Evolutionary conservation across 2,329 filamentous ascomycete species (phyloP).

Genomic region (Calonectria pteridis): DNA sequence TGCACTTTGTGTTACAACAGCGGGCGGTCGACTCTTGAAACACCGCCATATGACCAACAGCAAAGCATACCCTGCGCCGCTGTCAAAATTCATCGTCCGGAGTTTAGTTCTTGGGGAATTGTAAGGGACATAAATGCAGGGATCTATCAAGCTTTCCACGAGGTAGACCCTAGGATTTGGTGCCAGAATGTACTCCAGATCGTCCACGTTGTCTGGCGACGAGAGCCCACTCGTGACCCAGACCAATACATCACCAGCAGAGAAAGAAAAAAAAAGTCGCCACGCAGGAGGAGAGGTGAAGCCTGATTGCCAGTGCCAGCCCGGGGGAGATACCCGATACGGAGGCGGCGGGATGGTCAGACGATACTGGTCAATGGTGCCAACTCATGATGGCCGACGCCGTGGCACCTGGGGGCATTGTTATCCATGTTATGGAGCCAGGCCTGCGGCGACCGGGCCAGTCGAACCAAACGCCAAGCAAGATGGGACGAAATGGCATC

Average conservation of each 20-base stretch:
- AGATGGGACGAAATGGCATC: slow-evolving; percentile 22
- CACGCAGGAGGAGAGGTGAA: not conserved
- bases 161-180: slow-evolving; percentile 14
- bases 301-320: not conserved
- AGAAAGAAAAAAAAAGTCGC: too few relatives aligned
- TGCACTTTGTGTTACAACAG: slow-evolving; percentile 11
- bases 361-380: slow-evolving; percentile 6
- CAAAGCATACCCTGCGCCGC: not conserved
- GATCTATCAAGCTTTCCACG: slow-evolving; percentile 25
- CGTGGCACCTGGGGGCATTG: not conserved
- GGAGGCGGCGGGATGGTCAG: slow-evolving; percentile 9
- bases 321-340: slow-evolving; percentile 16
- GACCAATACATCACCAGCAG: not conserved
- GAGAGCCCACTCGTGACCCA: not conserved
- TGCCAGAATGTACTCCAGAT: slow-evolving; percentile 11
- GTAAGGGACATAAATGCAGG: not conserved
- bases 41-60: not conserved
- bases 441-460: not conserved
- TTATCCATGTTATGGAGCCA: slow-evolving; percentile 8
- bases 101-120: slow-evolving; percentile 1
- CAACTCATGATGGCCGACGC: slow-evolving; percentile 10
- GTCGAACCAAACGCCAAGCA: not conserved
- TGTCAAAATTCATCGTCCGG: slow-evolving; percentile 6
- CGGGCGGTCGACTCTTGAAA: slow-evolving; percentile 7
- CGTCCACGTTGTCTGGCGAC: slow-evolving; percentile 21